A percentile compares a stretch with the other conserved stretches of the same genome.
Evolutionary conservation across 2,329 filamentous ascomycete species (phyloP).

Genomic region (Monilinia aucupariae): DNA sequence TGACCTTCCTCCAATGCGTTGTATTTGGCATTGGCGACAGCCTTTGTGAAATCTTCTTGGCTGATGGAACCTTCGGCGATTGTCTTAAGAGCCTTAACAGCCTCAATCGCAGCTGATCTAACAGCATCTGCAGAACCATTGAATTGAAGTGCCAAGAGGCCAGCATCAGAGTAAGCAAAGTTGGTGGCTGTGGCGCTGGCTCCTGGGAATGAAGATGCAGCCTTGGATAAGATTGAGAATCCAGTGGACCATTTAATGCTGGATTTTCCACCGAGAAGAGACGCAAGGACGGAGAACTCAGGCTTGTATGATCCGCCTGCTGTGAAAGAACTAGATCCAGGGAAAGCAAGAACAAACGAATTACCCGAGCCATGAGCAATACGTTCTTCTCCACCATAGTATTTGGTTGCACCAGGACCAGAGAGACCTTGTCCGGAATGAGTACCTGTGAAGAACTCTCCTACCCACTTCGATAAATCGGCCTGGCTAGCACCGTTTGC

Average conservation of each 20-base stretch:
- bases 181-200: conserved; percentile 70
- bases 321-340: conserved; percentile 72
- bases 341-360: conserved; percentile 85
- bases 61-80: conserved; percentile 69
- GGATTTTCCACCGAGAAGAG: conserved; percentile 84
- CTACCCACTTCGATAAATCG: conserved; percentile 81
- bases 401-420: conserved; percentile 66
- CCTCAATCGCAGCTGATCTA: conserved; percentile 65
- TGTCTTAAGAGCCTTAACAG: conserved; percentile 76
- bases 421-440: conserved; percentile 49
- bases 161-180: conserved; percentile 86
- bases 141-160: conserved; percentile 79
- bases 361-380: conserved; percentile 72
- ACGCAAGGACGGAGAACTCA: conserved; percentile 78
- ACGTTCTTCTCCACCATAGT: conserved; percentile 93
- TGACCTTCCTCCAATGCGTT: conserved; percentile 78
- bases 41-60: conserved; percentile 87
- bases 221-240: conserved; percentile 85
- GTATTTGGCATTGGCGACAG: conserved; percentile 89
- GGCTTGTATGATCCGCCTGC: conserved; percentile 72
- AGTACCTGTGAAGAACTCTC: conserved; percentile 80
- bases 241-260: conserved; percentile 94
- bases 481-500: conserved; percentile 77
- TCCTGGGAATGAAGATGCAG: conserved; percentile 58
- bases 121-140: conserved; percentile 69